Conservation (phyloP, 2,329 filamentous ascomycete species). For the Epicoccum nigrum region DNA sequence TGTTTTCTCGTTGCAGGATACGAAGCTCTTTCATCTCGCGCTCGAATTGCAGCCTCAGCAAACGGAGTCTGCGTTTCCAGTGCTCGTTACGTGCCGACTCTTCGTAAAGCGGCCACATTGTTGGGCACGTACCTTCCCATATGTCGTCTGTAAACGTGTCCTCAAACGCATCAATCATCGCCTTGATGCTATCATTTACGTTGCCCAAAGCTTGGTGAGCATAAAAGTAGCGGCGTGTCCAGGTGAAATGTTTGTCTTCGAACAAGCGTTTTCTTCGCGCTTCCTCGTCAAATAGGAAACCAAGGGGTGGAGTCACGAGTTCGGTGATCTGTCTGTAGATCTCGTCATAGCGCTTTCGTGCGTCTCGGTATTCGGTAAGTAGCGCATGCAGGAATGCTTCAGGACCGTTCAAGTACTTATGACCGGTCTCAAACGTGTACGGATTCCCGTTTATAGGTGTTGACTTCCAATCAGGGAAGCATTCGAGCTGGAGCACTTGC, state of each 20-base stretch:
- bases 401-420: conserved; percentile 65
- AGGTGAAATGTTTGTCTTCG: conserved; percentile 66
- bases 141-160: conserved; percentile 65
- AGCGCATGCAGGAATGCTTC: conserved; percentile 67
- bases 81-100: conserved; percentile 54
- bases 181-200: conserved; percentile 64
- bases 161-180: conserved; percentile 63
- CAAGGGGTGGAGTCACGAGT: conserved; percentile 64
- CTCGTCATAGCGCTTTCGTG: conserved; percentile 62
- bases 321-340: conserved; percentile 64
- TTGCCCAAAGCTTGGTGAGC: conserved; percentile 66
- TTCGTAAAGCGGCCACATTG: conserved; percentile 62
- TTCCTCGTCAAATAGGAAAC: conserved; percentile 65
- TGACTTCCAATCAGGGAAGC: conserved; percentile 58
- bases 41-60: conserved; percentile 57
- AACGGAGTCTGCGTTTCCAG: conserved; percentile 58
- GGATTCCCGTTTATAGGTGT: conserved; percentile 50
- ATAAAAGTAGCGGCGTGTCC: conserved; percentile 68
- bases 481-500: conserved; percentile 55
- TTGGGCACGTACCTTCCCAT: conserved; percentile 62
- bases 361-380: conserved; percentile 65
- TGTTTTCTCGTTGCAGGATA: conserved; percentile 58
- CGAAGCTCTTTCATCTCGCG: conserved; percentile 58
- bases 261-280: conserved; percentile 65
- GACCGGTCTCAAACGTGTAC: conserved; percentile 61